A percentile compares a stretch with the other conserved stretches of the same genome.
Conservation (phyloP, 1,284 basidiomycete species). For the Xerocomus minutiporus region DNA sequence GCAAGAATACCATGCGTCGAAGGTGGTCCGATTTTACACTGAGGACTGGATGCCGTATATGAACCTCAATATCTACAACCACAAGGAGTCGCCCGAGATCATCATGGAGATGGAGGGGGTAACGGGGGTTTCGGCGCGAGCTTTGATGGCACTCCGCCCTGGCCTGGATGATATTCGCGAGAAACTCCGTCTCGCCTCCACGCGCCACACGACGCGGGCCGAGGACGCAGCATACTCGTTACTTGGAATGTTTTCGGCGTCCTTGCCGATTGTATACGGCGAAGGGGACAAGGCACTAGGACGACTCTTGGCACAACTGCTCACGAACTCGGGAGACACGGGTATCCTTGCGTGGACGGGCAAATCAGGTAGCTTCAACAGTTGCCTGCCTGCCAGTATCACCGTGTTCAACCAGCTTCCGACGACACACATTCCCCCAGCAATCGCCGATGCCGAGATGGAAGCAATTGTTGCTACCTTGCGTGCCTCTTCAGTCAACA, state of each 20-base stretch:
- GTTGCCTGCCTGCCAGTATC: slow-evolving; percentile 5
- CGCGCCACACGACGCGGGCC: background rate
- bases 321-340: background rate
- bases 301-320: background rate
- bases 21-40: no score
- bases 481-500: background rate
- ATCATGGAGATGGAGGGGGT: slow-evolving; percentile 4
- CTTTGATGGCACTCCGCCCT: background rate
- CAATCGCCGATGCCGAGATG: background rate
- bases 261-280: slow-evolving; percentile 2
- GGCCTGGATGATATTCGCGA: background rate
- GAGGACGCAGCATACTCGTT: background rate
- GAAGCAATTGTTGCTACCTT: background rate
- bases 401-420: background rate
- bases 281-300: slow-evolving; percentile 4
- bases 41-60: no score
- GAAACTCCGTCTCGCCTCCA: background rate
- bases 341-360: slow-evolving; percentile 8
- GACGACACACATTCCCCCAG: background rate
- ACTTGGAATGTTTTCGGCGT: background rate
- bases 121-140: background rate
- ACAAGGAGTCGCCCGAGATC: background rate
- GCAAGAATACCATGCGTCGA: background rate
- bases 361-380: slow-evolving; percentile 2
- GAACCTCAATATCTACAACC: no score